Evolutionary conservation across 495 filamentous ascomycete species (phyloP).

Genomic region (Aspergillus coremiiformis): DNA sequence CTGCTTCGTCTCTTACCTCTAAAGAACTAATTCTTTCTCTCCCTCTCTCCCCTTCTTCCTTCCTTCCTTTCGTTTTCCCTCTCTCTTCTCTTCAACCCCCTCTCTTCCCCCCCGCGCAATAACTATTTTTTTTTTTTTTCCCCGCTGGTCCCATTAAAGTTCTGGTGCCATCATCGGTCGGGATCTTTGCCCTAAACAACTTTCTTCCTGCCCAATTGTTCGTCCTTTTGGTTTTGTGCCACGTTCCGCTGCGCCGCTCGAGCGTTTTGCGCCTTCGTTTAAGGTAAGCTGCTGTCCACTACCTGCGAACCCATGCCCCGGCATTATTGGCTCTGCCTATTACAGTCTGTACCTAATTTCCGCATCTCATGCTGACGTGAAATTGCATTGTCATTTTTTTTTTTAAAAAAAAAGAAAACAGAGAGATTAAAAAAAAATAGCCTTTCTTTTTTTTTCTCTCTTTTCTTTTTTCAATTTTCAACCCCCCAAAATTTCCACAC

Average conservation of each 20-base stretch:
- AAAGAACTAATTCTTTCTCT: neutral
- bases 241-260: conserved; percentile 23
- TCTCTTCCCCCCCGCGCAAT: conserved; percentile 6
- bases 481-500: neutral
- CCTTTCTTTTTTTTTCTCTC: conserved; percentile 2
- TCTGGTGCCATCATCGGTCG: conserved; percentile 11
- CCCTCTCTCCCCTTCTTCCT: neutral
- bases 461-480: neutral
- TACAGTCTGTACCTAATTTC: conserved; percentile 5
- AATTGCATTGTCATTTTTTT: neutral
- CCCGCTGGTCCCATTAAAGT: conserved; percentile 11
- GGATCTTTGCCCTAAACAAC: conserved; percentile 16
- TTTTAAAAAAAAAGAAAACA: neutral
- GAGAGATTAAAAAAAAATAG: neutral
- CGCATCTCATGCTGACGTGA: conserved; percentile 7
- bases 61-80: neutral
- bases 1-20: too few relatives aligned
- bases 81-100: neutral
- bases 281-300: conserved; percentile 17
- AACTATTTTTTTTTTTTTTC: neutral
- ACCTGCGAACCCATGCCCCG: conserved; percentile 12
- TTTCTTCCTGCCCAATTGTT: conserved; percentile 21
- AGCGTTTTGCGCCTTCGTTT: conserved; percentile 18
- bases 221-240: conserved; percentile 21
- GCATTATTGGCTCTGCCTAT: conserved; percentile 6